phyloP scores from a whole-genome alignment of 2,329 filamentous ascomycete genomes.

The Dendryphion nanum region DNA sequence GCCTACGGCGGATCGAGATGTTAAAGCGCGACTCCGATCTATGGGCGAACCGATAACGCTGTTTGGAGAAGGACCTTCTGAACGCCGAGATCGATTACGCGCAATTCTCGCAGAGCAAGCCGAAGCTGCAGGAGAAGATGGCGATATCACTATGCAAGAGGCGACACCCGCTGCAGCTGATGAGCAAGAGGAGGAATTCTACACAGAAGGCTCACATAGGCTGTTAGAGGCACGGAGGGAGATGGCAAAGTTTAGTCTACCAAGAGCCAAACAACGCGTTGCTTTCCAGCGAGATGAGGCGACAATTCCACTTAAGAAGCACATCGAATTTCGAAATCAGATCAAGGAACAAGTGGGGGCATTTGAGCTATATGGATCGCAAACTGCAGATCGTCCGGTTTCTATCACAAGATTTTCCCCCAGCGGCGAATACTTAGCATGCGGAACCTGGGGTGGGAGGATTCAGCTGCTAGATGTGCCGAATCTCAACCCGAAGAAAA shows the following conservation, averaged over 20 bases:
- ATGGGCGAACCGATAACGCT: conserved; percentile 92
- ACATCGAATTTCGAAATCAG: conserved; percentile 87
- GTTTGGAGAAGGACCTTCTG: conserved; percentile 85
- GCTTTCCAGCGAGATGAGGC: conserved; percentile 78
- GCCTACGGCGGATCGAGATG: conserved; percentile 87
- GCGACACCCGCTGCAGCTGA: conserved; percentile 57
- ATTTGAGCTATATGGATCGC: conserved; percentile 90
- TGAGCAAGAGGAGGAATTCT: conserved; percentile 81
- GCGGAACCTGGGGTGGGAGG: conserved; percentile 89
- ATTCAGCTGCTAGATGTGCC: conserved; percentile 85
- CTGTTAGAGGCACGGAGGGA: conserved; percentile 73
- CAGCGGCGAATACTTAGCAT: conserved; percentile 76
- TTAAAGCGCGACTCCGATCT: conserved; percentile 76
- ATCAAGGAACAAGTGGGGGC: conserved; percentile 78
- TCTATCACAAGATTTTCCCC: conserved; percentile 91
- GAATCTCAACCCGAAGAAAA: conserved; percentile 72
- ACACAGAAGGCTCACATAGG: conserved; percentile 75
- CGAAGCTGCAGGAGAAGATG: conserved; percentile 59
- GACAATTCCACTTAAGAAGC: conserved; percentile 79
- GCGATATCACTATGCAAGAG: conserved; percentile 52
- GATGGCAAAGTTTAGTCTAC: conserved; percentile 81
- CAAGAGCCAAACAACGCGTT: conserved; percentile 73
- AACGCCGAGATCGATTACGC: conserved; percentile 82
- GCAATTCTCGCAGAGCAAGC: conserved; percentile 73
- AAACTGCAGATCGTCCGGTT: conserved; percentile 86